phyloP scores from a whole-genome alignment of 2,329 filamentous ascomycete species.

The Aspergillus fijiensis region DNA sequence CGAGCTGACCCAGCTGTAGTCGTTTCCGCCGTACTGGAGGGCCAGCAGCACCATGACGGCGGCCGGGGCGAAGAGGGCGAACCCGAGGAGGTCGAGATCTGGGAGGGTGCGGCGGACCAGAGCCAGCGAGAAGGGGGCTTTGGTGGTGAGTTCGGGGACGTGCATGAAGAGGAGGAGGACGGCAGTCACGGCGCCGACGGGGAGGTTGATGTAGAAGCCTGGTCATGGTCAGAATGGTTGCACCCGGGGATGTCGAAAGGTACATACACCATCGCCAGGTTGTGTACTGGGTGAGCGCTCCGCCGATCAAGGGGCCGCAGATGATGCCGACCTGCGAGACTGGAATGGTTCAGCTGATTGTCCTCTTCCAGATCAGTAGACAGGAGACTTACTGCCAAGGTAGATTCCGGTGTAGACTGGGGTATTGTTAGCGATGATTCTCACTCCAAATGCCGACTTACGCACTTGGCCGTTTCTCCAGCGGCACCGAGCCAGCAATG shows the following conservation, averaged over 20 bases:
- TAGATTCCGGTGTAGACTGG: background rate
- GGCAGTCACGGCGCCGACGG: no score
- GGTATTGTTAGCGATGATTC: no score
- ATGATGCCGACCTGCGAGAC: background rate
- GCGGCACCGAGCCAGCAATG: conserved; percentile 18
- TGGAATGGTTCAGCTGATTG: no score
- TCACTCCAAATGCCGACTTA: background rate
- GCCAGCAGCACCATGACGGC: conserved; percentile 15
- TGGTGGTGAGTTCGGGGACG: background rate
- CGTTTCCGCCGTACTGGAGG: background rate
- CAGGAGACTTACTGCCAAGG: background rate
- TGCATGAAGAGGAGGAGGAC: no score
- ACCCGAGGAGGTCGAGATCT: background rate
- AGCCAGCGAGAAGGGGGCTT: background rate
- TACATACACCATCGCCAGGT: conserved; percentile 47
- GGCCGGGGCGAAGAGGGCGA: background rate
- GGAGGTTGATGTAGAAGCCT: no score
- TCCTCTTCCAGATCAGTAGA: no score
- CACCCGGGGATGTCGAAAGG: background rate
- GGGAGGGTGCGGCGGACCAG: background rate
- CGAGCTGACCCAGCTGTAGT: background rate
- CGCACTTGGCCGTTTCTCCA: background rate
- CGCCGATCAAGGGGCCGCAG: conserved; percentile 49
- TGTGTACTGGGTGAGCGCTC: conserved; percentile 47
- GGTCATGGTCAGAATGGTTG: no score